These are phyloP conservation scores for Bacidia gigantensis DNA, from an alignment of 495 filamentous ascomycete species.

Conservation along the genomic window DNA sequence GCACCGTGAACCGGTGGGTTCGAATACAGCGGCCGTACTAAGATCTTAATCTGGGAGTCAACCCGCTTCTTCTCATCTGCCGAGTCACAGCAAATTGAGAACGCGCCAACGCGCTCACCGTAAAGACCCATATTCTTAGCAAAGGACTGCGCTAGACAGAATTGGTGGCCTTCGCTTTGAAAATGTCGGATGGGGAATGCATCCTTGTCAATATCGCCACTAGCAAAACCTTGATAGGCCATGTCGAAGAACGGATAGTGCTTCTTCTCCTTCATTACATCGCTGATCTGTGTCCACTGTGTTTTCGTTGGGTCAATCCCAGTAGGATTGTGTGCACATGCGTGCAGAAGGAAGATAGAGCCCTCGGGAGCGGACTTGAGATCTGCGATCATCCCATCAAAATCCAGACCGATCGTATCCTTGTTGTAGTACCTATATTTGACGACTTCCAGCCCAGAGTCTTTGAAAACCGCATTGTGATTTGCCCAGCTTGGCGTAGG, in stretches of 20 bases:
- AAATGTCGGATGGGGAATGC: conserved; percentile 89
- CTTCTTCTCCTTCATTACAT: conserved; percentile 73
- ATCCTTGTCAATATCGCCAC: conserved; percentile 79
- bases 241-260: conserved; percentile 99
- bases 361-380: conserved; percentile 77
- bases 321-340: conserved; percentile 97
- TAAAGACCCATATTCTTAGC: conserved; percentile 99
- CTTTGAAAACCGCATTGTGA: conserved; percentile 90
- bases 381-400: conserved; percentile 83
- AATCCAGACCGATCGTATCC: conserved; percentile 94
- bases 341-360: conserved; percentile 85
- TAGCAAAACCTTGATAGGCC: conserved; percentile 98
- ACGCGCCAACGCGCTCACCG: conserved; percentile 94
- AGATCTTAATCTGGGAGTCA: conserved; percentile 96
- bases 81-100: conserved; percentile 76
- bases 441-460: conserved; percentile 77
- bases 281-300: conserved; percentile 88
- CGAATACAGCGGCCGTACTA: conserved; percentile 93
- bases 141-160: conserved; percentile 84
- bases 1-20: conserved; percentile 96
- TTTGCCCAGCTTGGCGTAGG: conserved; percentile 97
- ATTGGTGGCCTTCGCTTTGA: conserved; percentile 78
- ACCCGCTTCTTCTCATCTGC: conserved; percentile 90
- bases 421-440: conserved; percentile 99
- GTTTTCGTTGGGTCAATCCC: conserved; percentile 85